phyloP scores from a whole-genome alignment of 2,329 filamentous ascomycete species.

The Daldinia eschscholtzii region DNA sequence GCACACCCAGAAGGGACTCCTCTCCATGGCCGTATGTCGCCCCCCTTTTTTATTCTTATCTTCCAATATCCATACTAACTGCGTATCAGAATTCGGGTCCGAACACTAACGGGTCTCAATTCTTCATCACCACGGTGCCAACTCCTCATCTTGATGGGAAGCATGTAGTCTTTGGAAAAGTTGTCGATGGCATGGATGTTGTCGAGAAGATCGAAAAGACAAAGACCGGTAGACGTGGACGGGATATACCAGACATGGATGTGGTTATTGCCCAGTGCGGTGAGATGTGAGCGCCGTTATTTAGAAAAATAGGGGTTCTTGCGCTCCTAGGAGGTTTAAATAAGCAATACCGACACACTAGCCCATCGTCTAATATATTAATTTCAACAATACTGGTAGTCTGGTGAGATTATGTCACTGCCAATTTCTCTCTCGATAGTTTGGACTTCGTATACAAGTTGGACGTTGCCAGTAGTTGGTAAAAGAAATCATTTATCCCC shows the following conservation, averaged over 20 bases:
- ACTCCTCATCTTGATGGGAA: conserved; percentile 92
- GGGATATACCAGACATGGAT: conserved; percentile 87
- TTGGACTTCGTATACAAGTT: background rate
- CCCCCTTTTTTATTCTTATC: conserved; percentile 4
- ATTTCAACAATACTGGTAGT: background rate
- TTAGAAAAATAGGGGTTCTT: background rate
- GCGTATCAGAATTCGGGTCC: conserved; percentile 81
- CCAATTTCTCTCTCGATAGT: background rate
- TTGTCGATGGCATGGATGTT: conserved; percentile 89
- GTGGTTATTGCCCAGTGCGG: conserved; percentile 89
- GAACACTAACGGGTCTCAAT: conserved; percentile 94
- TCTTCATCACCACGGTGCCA: conserved; percentile 93
- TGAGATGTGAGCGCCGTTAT: conserved; percentile 76
- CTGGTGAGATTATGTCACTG: background rate
- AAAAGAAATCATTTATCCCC: background rate
- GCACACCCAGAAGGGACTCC: conserved; percentile 82
- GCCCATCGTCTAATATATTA: background rate
- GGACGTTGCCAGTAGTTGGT: background rate
- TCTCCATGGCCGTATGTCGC: conserved; percentile 89
- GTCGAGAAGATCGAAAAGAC: conserved; percentile 93
- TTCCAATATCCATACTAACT: conserved; percentile 18
- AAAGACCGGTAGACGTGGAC: conserved; percentile 77
- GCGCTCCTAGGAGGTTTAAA: background rate
- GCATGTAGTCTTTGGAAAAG: conserved; percentile 95
- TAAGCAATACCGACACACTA: background rate